Conservation (phyloP, 2,329 filamentous ascomycete species). For the Ilyonectria destructans region DNA sequence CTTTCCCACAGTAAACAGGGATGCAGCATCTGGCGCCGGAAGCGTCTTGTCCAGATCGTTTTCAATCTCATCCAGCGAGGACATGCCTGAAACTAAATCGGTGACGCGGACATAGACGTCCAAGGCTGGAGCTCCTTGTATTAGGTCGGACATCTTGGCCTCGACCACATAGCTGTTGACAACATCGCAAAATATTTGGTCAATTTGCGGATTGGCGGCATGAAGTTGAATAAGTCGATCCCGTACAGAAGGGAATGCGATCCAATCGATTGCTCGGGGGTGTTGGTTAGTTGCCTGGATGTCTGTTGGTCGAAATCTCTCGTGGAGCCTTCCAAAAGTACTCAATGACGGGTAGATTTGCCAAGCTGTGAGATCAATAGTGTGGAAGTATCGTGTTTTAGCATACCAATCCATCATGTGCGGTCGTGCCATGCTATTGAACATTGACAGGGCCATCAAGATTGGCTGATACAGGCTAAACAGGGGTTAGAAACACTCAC, state of each 20-base stretch:
- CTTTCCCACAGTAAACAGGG: conserved; percentile 42
- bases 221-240: conserved; percentile 51
- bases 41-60: conserved; percentile 27
- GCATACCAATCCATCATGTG: conserved; percentile 59
- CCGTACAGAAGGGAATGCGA: conserved; percentile 50
- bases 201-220: conserved; percentile 51
- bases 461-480: conserved; percentile 49
- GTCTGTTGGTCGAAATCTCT: conserved; percentile 49
- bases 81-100: conserved; percentile 50
- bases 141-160: conserved; percentile 49
- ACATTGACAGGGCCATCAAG: conserved; percentile 52
- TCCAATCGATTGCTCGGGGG: conserved; percentile 52
- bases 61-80: conserved; percentile 19
- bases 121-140: conserved; percentile 45
- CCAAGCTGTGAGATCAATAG: conserved; percentile 54
- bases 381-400: conserved; percentile 56
- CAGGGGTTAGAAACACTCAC: conserved; percentile 3
- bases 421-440: conserved; percentile 54
- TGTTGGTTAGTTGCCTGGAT: conserved; percentile 44
- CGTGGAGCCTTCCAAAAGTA: conserved; percentile 49
- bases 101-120: conserved; percentile 51
- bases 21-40: conserved; percentile 45
- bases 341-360: conserved; percentile 50
- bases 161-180: conserved; percentile 54
- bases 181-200: conserved; percentile 54